Evolutionary conservation across 768 basidiomycete species (phyloP), one percentile per base, ranked within the genome.

Genomic region (Gelatoporia subvermispora): DNA sequence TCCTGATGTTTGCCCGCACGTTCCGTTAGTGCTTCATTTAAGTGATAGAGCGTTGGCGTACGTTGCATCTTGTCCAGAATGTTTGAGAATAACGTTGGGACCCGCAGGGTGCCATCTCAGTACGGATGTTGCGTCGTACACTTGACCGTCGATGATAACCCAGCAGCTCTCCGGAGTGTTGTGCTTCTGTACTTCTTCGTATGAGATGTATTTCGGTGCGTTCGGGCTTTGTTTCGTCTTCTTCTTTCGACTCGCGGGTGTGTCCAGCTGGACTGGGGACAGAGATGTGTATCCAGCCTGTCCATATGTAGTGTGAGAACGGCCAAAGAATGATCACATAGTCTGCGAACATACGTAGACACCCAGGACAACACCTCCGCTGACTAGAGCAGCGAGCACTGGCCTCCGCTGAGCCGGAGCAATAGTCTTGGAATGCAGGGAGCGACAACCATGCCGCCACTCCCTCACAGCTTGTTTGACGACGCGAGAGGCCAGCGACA

Each of bases 61-160:
- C 82, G 86, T 95, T 25, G 90, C 90, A 62, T 93, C 93, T 62
- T 84, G 87, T 21, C 93, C 93, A 2, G 88, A 91, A 56, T 93
- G 90, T 63, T 89, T 89, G 46, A 94, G 63, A 24, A 59, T 57
- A n/a, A 54, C 55, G n/a, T 49, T 47, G 22, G 58, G 48, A 8
- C 60, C 60, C 17, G 53, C 60, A 20, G 60, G 60, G 36, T 61
- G 60, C 57, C 56, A 57, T 35, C 37, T 16, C 18, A 61, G 37
- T 21, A 59, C 53, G 10, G 56, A 57, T 8, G 60, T 61, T 8
- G 55, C 56, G 45, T 67, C 63, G 37, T 67, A 65, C 15, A 72
- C 68, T 52, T 71, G 61, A 13, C 65, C 74, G 46, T 71, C 64
- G 41, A 79, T 64, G 45, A 74, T 68, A 35, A 76, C 70, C 75